These are phyloP conservation scores for Pseudogymnoascus sp. DNA, from an alignment of 2,329 filamentous ascomycete genomes.

Conservation along the genomic window DNA sequence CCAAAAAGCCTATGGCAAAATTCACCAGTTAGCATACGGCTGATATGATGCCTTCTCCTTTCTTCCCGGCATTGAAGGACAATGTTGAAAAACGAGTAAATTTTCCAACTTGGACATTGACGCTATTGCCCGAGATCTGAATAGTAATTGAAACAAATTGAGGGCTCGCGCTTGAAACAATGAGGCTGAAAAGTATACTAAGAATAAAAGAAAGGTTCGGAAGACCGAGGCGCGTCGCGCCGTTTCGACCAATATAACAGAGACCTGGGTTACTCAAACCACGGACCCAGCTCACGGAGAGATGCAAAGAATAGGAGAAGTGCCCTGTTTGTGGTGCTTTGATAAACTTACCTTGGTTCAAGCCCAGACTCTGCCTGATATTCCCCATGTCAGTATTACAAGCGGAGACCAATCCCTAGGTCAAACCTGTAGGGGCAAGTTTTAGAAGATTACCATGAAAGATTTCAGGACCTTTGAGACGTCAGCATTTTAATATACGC, in stretches of 20 bases:
- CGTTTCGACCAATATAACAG: not conserved
- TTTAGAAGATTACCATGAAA: slow-evolving; percentile 50
- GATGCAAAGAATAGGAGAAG: not conserved
- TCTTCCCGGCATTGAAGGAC: not conserved
- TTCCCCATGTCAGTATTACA: not conserved
- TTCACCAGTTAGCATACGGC: not conserved
- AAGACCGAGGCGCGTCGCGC: not conserved
- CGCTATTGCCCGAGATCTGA: not conserved
- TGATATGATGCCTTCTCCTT: not conserved
- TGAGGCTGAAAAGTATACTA: slow-evolving; percentile 6
- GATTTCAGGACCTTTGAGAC: slow-evolving; percentile 65
- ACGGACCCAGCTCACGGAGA: not conserved
- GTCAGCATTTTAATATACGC: slow-evolving; percentile 13
- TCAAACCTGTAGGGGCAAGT: not conserved
- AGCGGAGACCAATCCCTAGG: not conserved
- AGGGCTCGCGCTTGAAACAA: not conserved
- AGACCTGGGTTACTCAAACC: not conserved
- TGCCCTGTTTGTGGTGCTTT: not conserved
- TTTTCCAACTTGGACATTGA: not conserved
- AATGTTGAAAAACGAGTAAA: not conserved
- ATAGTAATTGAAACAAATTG: not conserved
- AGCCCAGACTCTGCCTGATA: slow-evolving; percentile 60
- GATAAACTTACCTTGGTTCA: slow-evolving; percentile 63
- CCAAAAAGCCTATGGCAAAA: slow-evolving; percentile 25
- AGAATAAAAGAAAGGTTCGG: not conserved